phyloP scores from a whole-genome alignment of 1,284 basidiomycete species.

The Moesziomyces aphidis region DNA sequence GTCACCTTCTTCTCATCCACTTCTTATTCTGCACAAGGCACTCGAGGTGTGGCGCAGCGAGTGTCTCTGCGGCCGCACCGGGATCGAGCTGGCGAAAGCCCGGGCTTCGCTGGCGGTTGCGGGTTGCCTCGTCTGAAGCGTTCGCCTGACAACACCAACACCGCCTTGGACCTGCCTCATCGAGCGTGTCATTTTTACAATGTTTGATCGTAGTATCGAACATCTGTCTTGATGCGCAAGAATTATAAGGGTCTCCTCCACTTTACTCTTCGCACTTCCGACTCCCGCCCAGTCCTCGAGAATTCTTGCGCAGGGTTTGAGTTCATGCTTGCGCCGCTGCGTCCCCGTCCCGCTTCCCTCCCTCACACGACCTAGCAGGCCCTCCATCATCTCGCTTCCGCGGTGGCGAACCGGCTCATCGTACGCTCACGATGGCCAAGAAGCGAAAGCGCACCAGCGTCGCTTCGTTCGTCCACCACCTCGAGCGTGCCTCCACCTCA shows the following conservation, averaged over 20 bases:
- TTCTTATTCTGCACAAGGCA: no score
- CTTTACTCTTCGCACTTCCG: slow-evolving; percentile 1
- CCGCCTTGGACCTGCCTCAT: slow-evolving; percentile 6
- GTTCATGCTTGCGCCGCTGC: no score
- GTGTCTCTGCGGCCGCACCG: no score
- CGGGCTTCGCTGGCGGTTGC: not conserved
- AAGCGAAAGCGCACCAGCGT: slow-evolving; percentile 31
- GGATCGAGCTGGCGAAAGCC: not conserved
- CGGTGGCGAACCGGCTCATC: not conserved
- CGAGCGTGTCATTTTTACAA: not conserved
- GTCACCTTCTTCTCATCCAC: no score
- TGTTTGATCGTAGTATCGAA: slow-evolving; percentile 1
- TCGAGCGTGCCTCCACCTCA: not conserved
- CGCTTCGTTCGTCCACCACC: slow-evolving; percentile 9
- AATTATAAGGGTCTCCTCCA: not conserved
- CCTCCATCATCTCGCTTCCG: not conserved
- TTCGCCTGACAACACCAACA: not conserved
- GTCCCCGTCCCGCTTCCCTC: no score
- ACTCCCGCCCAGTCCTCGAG: not conserved
- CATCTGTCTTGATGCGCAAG: no score
- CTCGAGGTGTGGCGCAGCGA: no score
- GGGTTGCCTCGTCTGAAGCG: not conserved
- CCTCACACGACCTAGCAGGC: not conserved
- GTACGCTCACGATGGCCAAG: slow-evolving; percentile 12
- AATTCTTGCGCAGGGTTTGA: no score